Base-by-base conservation (phyloP, 2,329 filamentous ascomycete genomes). In the Cladophialophora carrionii region DNA sequence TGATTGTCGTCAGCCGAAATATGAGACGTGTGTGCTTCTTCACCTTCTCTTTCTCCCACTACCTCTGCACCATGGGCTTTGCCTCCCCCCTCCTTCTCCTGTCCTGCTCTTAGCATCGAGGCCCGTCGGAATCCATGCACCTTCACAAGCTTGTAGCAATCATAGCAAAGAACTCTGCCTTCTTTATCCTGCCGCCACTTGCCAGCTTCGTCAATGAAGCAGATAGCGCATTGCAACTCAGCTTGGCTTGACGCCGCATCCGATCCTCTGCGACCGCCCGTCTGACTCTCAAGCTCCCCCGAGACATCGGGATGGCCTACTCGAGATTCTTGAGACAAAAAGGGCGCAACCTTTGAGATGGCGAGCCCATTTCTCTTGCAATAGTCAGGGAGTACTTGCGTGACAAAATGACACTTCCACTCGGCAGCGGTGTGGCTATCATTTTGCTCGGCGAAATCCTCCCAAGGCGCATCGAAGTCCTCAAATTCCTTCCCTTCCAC, bases 401-500 rank as follows among this genome's bases (percentile, higher is more conserved):
- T 52, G 2, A 69, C 37, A 37, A 68, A 73, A 51, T 64, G 70
- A 10, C 43, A 29, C 54, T 68, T 62, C 70, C 68, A 72, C 57
- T 72, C 61, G 37, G 67, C 59, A 37, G 57, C 60, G 41, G 57
- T 57, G 62, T 65, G 66, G 14, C 51, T 43, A 31, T 68, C 46
- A 65, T 70, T 62, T 24, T 70, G 63, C 43, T 68, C 51, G 8
- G 71, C 74, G 62, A 71, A 71, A 22, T 65, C 57, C n/a, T 48
- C 37, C 74, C 74, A 76, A 14, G 68, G 68, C 20, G 70, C 66
- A 31, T 70, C 57, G 22, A 70, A 65, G 4, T 65, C 10, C 7
- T 65, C 58, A 3, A 70, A 64, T 20, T 62, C 58, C 14, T 74
- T 53, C 17, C 71, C 58, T 22, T 70, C 32, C 24, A 75, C 70